Base-by-base conservation (phyloP, 441 rosid species). In the Jatropha podagrica region DNA sequence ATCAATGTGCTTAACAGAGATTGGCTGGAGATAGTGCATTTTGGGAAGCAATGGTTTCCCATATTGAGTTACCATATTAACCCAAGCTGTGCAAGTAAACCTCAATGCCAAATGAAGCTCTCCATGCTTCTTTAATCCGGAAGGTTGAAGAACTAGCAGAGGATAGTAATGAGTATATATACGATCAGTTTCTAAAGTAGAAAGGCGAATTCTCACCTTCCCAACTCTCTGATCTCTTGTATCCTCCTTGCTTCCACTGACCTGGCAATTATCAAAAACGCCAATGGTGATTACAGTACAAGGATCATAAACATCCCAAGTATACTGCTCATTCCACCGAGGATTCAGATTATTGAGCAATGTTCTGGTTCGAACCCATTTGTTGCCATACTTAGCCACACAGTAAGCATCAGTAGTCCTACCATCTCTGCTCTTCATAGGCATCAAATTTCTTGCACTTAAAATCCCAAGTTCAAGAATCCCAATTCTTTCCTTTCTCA, bases 281-380 rank as follows among this genome's bases (percentile, higher is more conserved):
- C 85, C 91, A 32, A 89, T 75, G 13, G 86, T 87, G 58, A 87
- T 74, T 7, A 89, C 89, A 3, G 91, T 87, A 56, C 83, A 83
- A 9, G 89, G 91, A 86, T 89, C 92, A 77, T 76, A 79, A 41
- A 89, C 92, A 67, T 89, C 92, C 91, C 92, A 89, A 27, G 88
- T 84, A 48, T 86, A 89, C 81, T 89, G 92, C 69, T 89, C 91
- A 26, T 89, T 83, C 92, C 92, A 89, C 9, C 82, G 78, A 1
- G 92, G 91, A 54, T 69, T 72, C 7, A 88, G 81, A 40, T 83
- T 84, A n/a, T 86, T 76, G 2, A 86, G 80, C 41, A 88, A 74
- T 7, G 89, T 88, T 75, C 91, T 80, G 59, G 91, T 86, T 65
- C 88, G 81, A 18, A 86, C 81, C 91, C 89, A 88, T 66, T 88